Evolutionary conservation across 768 basidiomycete species (phyloP), one percentile per base, ranked within the genome.

Genomic region (Suillus plorans): DNA sequence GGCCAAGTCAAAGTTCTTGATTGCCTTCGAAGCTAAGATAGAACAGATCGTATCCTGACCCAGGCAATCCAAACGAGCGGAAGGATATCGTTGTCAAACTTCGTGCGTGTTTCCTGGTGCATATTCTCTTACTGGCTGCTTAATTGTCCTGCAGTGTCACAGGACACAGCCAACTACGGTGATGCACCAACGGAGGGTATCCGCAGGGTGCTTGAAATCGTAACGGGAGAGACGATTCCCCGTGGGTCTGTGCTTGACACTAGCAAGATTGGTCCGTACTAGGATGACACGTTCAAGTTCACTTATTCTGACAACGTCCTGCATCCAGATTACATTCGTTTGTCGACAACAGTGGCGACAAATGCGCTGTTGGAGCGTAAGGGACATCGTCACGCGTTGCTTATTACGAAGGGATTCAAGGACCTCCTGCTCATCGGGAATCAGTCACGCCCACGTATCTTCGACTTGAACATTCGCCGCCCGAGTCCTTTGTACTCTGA

Each of bases 111-210:
- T 37, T 7, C 53, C n/a, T 12, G 18, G 16, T 39, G 25, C 13
- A 18, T 25, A 36, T 39, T 44, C 37, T 53, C 12, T 37, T 37
- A 37, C 36, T 55, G n/a, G 45, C 22, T 57, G 28, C 16, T 60
- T 10, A 49, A 36, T 42, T 16, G 16, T 47, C 49, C 55, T 66
- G 20, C 73, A 94, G 93, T 98, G 44, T 96, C 94, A 0, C 91
- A 94, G 75, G 96, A 99, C 77, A 87, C 91, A 0, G 80, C 79
- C 20, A 95, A 95, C 72, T 99, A 99, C 76, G 77, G 78, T 3
- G 96, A 99, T 79, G 96, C 96, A 1, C 96, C 97, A 0, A 97
- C 94, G 0, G 95, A 98, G 76, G 96, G 95, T 1, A 94, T 96
- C 66, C 82, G 97, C 10, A 83, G 97, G 18, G 86, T 97, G 2